phyloP scores from a whole-genome alignment of 2,329 filamentous ascomycete species.

The Cercospora nicotianae region DNA sequence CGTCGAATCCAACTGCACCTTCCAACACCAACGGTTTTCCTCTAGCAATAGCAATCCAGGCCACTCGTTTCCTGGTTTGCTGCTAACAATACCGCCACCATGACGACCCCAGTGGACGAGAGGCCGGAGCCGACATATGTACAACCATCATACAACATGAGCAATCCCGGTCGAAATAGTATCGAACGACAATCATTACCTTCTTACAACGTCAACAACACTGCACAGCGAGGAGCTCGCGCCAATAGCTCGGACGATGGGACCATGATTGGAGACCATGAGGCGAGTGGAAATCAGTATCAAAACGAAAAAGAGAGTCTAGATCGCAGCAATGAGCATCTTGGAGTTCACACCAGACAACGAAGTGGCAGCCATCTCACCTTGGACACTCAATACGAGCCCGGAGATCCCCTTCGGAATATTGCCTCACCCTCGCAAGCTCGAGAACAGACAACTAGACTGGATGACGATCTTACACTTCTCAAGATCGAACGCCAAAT shows the following conservation, averaged over 20 bases:
- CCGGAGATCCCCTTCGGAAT: conserved; percentile 33
- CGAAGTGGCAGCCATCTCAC: conserved; percentile 47
- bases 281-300: conserved; percentile 21
- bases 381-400: conserved; percentile 42
- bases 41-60: neutral
- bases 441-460: conserved; percentile 59
- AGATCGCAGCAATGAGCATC: conserved; percentile 16
- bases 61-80: conserved; percentile 21
- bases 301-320: conserved; percentile 13
- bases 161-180: conserved; percentile 20
- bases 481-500: conserved; percentile 64
- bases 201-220: conserved; percentile 38
- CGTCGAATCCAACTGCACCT: neutral
- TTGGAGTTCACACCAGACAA: conserved; percentile 19
- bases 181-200: conserved; percentile 30
- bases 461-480: conserved; percentile 67
- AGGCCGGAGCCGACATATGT: conserved; percentile 38
- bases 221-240: conserved; percentile 21
- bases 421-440: conserved; percentile 55
- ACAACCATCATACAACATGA: conserved; percentile 31
- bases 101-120: conserved; percentile 41
- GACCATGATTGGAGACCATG: conserved; percentile 38
- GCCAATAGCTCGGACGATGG: conserved; percentile 37
- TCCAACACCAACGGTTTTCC: neutral
- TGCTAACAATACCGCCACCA: conserved; percentile 19